phyloP scores from a whole-genome alignment of 1,284 basidiomycete species.

The Ceratobasidium sp. region DNA sequence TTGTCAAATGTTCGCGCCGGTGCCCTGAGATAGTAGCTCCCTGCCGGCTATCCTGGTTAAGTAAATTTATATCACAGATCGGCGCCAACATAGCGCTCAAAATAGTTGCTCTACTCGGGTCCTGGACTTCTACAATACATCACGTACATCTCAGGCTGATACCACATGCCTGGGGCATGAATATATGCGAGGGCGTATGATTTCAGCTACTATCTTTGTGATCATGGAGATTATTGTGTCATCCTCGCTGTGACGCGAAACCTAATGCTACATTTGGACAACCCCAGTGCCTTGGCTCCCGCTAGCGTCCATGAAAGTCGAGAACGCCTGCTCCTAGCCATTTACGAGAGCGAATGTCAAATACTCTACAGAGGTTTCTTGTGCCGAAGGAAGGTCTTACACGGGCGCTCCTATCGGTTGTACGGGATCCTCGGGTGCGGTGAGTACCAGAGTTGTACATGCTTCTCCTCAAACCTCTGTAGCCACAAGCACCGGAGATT shows the following conservation, averaged over 20 bases:
- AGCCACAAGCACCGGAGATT: neutral
- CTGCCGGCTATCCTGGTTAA: too few species aligned
- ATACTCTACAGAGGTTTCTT: too few species aligned
- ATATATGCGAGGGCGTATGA: too few species aligned
- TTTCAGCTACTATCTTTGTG: too few species aligned
- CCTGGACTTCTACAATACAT: too few species aligned
- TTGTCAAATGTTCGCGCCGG: too few species aligned
- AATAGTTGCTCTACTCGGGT: too few species aligned
- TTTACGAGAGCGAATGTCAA: neutral
- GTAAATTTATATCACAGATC: too few species aligned
- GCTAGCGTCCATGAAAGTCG: neutral
- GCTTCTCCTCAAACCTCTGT: slow-evolving; percentile 14
- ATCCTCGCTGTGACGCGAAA: neutral
- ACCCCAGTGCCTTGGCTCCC: neutral
- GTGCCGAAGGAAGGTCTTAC: neutral
- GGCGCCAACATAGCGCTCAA: too few species aligned
- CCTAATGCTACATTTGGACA: neutral
- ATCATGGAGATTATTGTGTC: too few species aligned
- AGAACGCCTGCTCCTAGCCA: neutral
- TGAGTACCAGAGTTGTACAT: neutral
- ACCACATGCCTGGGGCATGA: neutral
- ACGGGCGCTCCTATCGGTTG: neutral
- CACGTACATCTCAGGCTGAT: neutral
- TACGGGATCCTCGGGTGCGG: neutral
- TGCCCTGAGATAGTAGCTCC: too few species aligned